A percentile compares a stretch with the other conserved stretches of the same genome.
These are phyloP conservation scores for Rachicladosporium sp. DNA, from an alignment of 2,329 filamentous ascomycete genomes.

Conservation along the genomic window DNA sequence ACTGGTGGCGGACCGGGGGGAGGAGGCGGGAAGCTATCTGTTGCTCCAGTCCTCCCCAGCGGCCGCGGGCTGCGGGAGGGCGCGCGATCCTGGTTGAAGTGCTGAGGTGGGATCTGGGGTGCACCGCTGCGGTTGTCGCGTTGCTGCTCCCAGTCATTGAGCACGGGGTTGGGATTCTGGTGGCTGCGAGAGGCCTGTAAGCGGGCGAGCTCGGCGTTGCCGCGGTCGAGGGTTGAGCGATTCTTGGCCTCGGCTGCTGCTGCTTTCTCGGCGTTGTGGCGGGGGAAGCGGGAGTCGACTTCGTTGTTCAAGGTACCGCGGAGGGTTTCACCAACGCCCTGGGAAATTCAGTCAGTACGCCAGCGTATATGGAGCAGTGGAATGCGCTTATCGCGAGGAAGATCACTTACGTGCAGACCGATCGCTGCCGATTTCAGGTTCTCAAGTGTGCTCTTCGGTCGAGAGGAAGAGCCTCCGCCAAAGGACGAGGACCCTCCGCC, in stretches of 20 bases:
- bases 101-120: too few species aligned
- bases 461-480: too few species aligned
- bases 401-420: slow-evolving; percentile 18
- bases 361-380: neutral
- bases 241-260: slow-evolving; percentile 18
- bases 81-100: too few species aligned
- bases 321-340: slow-evolving; percentile 24
- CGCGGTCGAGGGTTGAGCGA: slow-evolving; percentile 13
- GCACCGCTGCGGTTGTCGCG: too few species aligned
- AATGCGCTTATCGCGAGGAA: neutral
- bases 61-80: too few species aligned
- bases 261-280: slow-evolving; percentile 16
- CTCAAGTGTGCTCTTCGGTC: slow-evolving; percentile 6
- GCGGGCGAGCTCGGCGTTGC: slow-evolving; percentile 14
- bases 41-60: too few species aligned
- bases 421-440: slow-evolving; percentile 20
- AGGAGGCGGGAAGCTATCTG: too few species aligned
- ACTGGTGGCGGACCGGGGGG: too few species aligned
- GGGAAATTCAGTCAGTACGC: neutral
- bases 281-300: slow-evolving; percentile 17
- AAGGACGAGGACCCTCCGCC: too few species aligned
- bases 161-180: too few species aligned
- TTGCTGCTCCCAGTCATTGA: too few species aligned
- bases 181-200: neutral
- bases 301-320: slow-evolving; percentile 21